These are phyloP conservation scores for Sporobolus alterniflorus DNA, from an alignment of 202 grass and related monocot species.

Conservation along the genomic window DNA sequence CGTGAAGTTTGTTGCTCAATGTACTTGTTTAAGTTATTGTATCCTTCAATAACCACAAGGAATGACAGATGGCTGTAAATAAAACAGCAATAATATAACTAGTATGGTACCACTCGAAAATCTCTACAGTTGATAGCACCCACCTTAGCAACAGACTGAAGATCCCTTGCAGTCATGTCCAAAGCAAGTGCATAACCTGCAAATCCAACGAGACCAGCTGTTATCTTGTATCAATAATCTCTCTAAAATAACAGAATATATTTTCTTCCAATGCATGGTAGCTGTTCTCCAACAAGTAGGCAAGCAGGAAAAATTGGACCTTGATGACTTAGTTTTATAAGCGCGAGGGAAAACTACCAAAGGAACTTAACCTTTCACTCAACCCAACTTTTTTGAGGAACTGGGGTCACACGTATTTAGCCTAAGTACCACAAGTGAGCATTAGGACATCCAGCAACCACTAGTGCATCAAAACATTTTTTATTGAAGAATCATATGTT, in stretches of 20 bases:
- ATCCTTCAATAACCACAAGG: slow-evolving; percentile 8
- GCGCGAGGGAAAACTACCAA: neutral
- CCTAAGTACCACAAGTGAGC: no score
- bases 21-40: neutral
- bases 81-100: neutral
- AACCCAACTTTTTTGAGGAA: neutral
- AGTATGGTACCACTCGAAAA: neutral
- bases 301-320: neutral
- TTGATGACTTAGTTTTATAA: neutral
- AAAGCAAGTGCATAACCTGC: slow-evolving; percentile 95
- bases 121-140: neutral
- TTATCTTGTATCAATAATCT: slow-evolving; percentile 13
- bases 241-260: neutral
- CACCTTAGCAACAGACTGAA: slow-evolving; percentile 86
- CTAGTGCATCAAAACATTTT: neutral
- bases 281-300: neutral
- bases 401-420: neutral
- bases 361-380: neutral
- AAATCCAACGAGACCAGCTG: slow-evolving; percentile 9
- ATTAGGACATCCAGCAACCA: neutral
- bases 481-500: neutral
- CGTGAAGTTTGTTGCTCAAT: neutral
- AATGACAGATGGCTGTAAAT: slow-evolving; percentile 1
- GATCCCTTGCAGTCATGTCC: slow-evolving; percentile 98
- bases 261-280: neutral